Evolutionary conservation across 2,329 filamentous ascomycete species (phyloP).

Genomic region (Penicillium sp.): DNA sequence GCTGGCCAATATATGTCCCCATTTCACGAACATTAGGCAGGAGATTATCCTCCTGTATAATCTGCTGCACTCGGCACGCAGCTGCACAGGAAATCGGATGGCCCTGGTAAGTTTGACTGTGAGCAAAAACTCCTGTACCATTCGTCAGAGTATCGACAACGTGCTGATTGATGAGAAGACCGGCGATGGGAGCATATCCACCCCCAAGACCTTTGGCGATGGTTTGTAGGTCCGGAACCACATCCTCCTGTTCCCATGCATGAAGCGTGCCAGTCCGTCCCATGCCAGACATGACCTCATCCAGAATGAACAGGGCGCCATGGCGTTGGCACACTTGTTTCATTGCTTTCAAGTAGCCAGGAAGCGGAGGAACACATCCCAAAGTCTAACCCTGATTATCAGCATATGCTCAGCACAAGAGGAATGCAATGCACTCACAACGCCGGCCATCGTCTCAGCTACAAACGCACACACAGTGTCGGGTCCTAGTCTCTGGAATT

Average conservation of each 20-base stretch:
- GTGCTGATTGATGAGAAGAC: conserved; percentile 48
- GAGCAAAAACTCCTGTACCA: conserved; percentile 48
- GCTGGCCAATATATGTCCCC: conserved; percentile 31
- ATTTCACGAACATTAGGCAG: conserved; percentile 42
- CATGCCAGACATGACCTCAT: conserved; percentile 57
- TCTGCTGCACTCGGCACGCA: conserved; percentile 52
- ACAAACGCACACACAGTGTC: conserved; percentile 67
- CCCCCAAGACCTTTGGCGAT: conserved; percentile 58
- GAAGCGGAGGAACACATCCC: conserved; percentile 52
- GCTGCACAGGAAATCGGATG: conserved; percentile 53
- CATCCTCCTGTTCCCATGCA: conserved; percentile 55
- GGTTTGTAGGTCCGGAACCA: conserved; percentile 56
- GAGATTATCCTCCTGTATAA: conserved; percentile 51
- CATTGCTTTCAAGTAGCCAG: conserved; percentile 56
- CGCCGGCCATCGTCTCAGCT: conserved; percentile 52
- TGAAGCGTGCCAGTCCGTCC: conserved; percentile 55
- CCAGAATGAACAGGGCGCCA: conserved; percentile 50
- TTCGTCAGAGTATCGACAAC: conserved; percentile 48
- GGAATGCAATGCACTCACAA: conserved; percentile 31
- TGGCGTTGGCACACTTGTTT: conserved; percentile 55
- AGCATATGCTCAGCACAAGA: background rate
- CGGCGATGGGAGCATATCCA: conserved; percentile 55
- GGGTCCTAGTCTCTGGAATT: conserved; percentile 62
- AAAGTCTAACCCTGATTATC: conserved; percentile 33
- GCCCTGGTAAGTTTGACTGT: conserved; percentile 59